Percentiles rank a stretch among this genome's conserved stretches.
These are phyloP conservation scores for Aureobasidium sp. DNA, from an alignment of 2,329 filamentous ascomycete species.

Conservation along the genomic window DNA sequence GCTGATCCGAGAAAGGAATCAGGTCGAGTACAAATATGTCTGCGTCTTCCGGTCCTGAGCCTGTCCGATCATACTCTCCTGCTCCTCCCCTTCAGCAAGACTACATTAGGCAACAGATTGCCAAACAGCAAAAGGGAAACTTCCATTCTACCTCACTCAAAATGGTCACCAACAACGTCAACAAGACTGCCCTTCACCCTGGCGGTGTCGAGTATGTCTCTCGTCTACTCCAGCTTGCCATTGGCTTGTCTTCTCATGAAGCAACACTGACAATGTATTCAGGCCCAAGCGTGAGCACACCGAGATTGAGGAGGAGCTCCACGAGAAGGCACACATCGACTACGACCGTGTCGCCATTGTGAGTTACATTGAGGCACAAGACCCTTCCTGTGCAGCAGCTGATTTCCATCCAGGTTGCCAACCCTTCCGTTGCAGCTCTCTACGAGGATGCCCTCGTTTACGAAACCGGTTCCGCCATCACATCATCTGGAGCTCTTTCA, in stretches of 20 bases:
- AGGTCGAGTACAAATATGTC: conserved; percentile 16
- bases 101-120: conserved; percentile 51
- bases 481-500: conserved; percentile 86
- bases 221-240: conserved; percentile 1
- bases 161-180: conserved; percentile 55
- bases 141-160: conserved; percentile 52
- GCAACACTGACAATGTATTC: conserved; percentile 17
- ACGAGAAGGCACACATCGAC: conserved; percentile 97
- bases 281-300: conserved; percentile 86
- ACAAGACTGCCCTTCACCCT: conserved; percentile 90
- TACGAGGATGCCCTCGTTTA: conserved; percentile 99
- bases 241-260: conserved; percentile 17
- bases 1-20: background rate
- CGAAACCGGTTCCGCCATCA: conserved; percentile 96
- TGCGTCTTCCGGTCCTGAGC: conserved; percentile 1
- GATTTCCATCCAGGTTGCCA: conserved; percentile 57
- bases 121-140: conserved; percentile 52
- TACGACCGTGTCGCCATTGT: conserved; percentile 98
- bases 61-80: conserved; percentile 21
- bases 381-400: background rate
- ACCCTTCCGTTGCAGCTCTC: conserved; percentile 88
- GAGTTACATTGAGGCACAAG: conserved; percentile 34
- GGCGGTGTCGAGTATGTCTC: conserved; percentile 78
- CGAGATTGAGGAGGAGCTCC: conserved; percentile 94
- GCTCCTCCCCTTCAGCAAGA: conserved; percentile 41